Evolutionary conservation across 2,329 filamentous ascomycete species (phyloP), one percentile per base, ranked within the genome.

Genomic region (Aspergillus viridinutans): DNA sequence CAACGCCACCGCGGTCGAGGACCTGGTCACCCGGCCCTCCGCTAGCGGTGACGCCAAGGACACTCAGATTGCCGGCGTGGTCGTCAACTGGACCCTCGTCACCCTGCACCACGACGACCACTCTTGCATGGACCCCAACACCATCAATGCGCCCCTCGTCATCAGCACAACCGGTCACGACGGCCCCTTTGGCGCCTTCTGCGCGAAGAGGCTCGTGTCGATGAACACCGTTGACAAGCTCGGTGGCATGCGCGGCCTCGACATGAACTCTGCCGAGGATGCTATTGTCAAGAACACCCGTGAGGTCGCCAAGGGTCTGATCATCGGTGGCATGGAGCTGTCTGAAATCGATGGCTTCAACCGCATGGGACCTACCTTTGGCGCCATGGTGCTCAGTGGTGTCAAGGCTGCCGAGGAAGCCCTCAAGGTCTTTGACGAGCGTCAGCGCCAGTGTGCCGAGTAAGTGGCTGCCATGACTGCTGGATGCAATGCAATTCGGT

Each of bases 41-140:
- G 71, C 75, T 45, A 78, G 74, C 42, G 78, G 80, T 21, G 78
- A 73, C 54, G 71, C 75, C 1, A 76, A 77, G 2, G 77, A 79
- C 9, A 76, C 95, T 47, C 86, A 89, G 61, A 87, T 96, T 63
- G 89, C 90, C 8, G 92, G 92, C 67, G 92, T 96, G 1, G 92
- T 97, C 55, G 95, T 90, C 69, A 97, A 97, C 83, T 97, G 92
- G 92, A 96, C 92, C 1, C 83, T 96, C 26, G 92, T 96, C 50
- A 85, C 87, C 47, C 89, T 93, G 81, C 88, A 92, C 75, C 89
- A 92, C 75, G 89, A 92, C 71, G 89, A 93, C 73, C 91, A 96
- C 79, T 90, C 85, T 60, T 96, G 92, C 87, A 96, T 96, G 92
- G 92, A 96, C 74, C 92, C 92, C 65, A 96, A 94, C 84, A 96